Base-by-base conservation (phyloP, 768 basidiomycete species). In the Amanita fuliginea region DNA sequence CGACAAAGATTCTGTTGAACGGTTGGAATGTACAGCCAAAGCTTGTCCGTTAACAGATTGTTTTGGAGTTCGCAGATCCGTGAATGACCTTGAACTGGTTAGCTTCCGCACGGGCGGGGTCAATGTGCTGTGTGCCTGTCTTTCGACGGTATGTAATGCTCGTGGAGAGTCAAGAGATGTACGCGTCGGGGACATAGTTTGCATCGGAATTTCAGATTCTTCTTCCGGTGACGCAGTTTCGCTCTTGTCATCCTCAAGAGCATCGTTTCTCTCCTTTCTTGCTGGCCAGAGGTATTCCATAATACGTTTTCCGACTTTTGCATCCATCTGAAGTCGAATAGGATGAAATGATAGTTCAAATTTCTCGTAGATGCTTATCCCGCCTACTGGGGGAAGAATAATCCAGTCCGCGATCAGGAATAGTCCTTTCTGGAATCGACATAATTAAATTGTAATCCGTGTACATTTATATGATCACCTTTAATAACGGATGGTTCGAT, bases 201-300 rank as follows among this genome's bases (percentile, higher is more conserved):
- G 19, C 6, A 51, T 47, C 18, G 52, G 51, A 30, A 57, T 55
- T 46, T 62, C 49, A 50, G 10, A 10, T 16, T 50, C 41, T 16
- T 50, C 41, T 8, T 36, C 49, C 18, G 33, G 34, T 18, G 41
- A 42, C 11, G 22, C 54, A 43, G 36, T 57, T 47, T 42, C 49
- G 10, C 49, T 51, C 24, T 55, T 52, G 18, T 58, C 57, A 11
- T 57, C 50, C 16, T 57, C 60, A 24, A 58, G 54, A 9, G 52
- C 54, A 46, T 64, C 62, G 4, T 60, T 54, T 28, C 73, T 65
- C 19, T 71, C 63, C 53, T 71, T 72, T 24, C 83, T 75, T 19
- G 77, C 73, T 19, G 85, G 83, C 81, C 88, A 93, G 26, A 96
- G 68, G 61, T 97, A 97, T 59, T 88, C 85, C 78, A 90, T 80